Conservation (phyloP, 139 green algal species). For the Auxenochlorella protothecoides region DNA sequence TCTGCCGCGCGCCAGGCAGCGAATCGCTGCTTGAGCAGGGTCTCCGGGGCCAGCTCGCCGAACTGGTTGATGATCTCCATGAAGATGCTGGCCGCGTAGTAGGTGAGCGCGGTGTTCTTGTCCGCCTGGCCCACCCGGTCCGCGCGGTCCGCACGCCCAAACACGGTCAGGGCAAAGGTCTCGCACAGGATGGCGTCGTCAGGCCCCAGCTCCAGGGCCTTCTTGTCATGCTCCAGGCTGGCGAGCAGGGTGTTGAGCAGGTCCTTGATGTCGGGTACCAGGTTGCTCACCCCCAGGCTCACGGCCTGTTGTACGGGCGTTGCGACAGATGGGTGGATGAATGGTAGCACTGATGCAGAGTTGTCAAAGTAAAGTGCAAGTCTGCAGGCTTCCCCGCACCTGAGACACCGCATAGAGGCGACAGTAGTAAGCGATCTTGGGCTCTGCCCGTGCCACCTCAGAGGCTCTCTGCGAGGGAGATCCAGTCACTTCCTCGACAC, state of each 20-base stretch:
- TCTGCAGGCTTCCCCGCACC: conserved; percentile 22
- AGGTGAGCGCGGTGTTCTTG: conserved; percentile 65
- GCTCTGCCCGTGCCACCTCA: conserved; percentile 39
- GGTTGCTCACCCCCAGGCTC: conserved; percentile 35
- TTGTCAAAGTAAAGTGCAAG: neutral
- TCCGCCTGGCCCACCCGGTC: conserved; percentile 54
- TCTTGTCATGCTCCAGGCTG: conserved; percentile 51
- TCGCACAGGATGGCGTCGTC: conserved; percentile 38
- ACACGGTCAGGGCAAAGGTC: conserved; percentile 65
- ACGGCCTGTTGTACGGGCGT: neutral
- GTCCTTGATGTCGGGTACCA: conserved; percentile 43
- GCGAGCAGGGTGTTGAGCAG: conserved; percentile 31
- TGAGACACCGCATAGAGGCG: conserved; percentile 60
- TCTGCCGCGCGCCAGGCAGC: conserved; percentile 77
- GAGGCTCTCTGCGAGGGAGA: conserved; percentile 9
- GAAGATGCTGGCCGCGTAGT: conserved; percentile 78
- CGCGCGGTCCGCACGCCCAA: conserved; percentile 46
- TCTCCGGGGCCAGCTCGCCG: conserved; percentile 45
- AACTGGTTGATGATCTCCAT: conserved; percentile 74
- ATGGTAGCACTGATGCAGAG: neutral
- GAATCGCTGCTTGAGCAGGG: conserved; percentile 72
- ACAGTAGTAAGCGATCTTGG: conserved; percentile 72
- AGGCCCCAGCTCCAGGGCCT: conserved; percentile 23
- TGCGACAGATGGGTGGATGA: neutral
- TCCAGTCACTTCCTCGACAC: neutral